phyloP scores from a whole-genome alignment of 75 land plant species.

The Picea sitchensis region DNA sequence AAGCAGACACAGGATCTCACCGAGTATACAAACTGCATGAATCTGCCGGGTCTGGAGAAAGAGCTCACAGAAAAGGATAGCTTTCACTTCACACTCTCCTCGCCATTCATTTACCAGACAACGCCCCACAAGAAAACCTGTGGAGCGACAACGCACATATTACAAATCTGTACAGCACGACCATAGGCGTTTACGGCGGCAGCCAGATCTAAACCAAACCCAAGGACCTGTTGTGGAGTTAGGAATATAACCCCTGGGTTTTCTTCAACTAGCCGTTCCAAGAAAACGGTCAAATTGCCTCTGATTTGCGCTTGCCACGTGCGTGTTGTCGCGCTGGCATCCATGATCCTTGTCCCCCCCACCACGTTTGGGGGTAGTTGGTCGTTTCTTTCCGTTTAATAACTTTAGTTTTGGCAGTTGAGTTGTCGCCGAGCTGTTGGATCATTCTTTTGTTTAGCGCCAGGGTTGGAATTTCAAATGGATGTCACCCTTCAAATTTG shows the following conservation, averaged over 20 bases:
- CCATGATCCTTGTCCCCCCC: not conserved
- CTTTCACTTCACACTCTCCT: too few species aligned
- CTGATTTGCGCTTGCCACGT: not conserved
- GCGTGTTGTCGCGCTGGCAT: not conserved
- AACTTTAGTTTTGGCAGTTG: too few species aligned
- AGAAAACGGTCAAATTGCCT: slow-evolving; percentile 7
- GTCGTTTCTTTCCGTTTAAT: too few species aligned
- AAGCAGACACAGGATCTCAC: not conserved
- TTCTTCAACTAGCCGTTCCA: not conserved
- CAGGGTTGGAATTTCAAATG: too few species aligned
- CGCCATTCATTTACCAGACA: not conserved
- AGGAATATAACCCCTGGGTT: not conserved
- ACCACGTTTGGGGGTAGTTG: too few species aligned
- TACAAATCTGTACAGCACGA: not conserved
- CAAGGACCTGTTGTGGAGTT: not conserved
- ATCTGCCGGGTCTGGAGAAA: not conserved
- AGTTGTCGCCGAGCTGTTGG: too few species aligned
- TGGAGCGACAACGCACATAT: too few species aligned
- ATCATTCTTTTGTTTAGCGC: too few species aligned
- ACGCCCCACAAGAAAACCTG: not conserved
- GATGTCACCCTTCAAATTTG: too few species aligned
- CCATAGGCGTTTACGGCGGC: too few species aligned
- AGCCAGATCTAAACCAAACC: not conserved
- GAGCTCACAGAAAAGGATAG: too few species aligned
- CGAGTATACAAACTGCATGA: not conserved